Evolutionary conservation across 129 eudicot genomes (phyloP), one percentile per base, ranked within the genome.

Genomic region (Artemisia tridentata): DNA sequence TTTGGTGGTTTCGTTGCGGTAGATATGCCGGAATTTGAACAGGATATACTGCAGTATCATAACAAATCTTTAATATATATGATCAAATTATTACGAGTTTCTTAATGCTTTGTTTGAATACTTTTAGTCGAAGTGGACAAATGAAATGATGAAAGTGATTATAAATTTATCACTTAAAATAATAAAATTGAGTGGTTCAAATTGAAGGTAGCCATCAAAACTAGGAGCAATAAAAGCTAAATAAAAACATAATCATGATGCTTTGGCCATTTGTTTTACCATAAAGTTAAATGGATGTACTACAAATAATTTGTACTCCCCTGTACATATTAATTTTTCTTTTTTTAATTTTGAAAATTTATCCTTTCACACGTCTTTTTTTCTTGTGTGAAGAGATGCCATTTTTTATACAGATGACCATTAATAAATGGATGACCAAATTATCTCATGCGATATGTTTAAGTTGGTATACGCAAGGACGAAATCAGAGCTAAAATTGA

Each of bases 91-190:
- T n/a, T n/a, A n/a, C n/a, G n/a, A n/a, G n/a, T n/a, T n/a, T n/a
- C 80, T 77, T 77, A 69, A 69, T 69, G 71, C 66, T 61, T 61
- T 69, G 75, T 69, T 77, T 69, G 76, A 69, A 69, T 50, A 69
- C 75, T 77, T 77, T 77, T 77, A 76, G 65, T 52, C 70, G 80
- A 77, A 68, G 71, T 77, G 59, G 61, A 62, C 80, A 69, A 62
- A 62, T 70, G 80, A 76, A 77, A 77, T 77, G 80, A 77, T 69
- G 80, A 69, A 69, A 69, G 75, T 62, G 76, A 62, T 61, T 62
- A 72, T 69, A 61, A 69, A 46, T 51, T 51, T 62, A 69, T 77
- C 80, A 77, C 76, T 62, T 56, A 62, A 76, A 76, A n/a, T 60
- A 76, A 77, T 61, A 71, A 77, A 60, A 77, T 62, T 18, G 57